phyloP scores from a whole-genome alignment of 352 stramenopile genomes.

The Phytophthora capsici region DNA sequence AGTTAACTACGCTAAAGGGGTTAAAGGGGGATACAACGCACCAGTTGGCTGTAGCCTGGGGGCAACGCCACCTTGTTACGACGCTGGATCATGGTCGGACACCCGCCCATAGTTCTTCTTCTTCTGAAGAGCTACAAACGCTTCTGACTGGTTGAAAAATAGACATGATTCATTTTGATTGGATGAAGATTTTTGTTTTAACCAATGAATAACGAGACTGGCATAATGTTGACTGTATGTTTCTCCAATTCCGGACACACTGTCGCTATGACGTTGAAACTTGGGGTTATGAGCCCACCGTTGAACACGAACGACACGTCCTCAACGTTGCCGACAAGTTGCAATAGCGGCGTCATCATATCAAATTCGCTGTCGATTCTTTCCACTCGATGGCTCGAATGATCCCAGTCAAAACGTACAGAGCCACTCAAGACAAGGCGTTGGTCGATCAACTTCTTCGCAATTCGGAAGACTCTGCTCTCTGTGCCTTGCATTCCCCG shows the following conservation, averaged over 20 bases:
- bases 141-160: constrained; percentile 1
- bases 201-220: background rate
- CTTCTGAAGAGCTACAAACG: constrained; percentile 1
- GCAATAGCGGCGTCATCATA: background rate
- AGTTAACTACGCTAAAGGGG: background rate
- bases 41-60: constrained; percentile 93
- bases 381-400: background rate
- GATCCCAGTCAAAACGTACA: constrained; percentile 6
- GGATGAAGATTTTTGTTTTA: background rate
- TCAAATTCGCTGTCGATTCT: background rate
- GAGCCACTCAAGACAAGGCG: background rate
- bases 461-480: background rate
- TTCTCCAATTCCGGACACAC: background rate
- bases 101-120: constrained; percentile 42
- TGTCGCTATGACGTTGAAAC: background rate
- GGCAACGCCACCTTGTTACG: constrained; percentile 84
- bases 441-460: background rate
- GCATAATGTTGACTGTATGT: constrained; percentile 27
- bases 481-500: background rate
- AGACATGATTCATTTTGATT: constrained; percentile 1
- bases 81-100: constrained; percentile 65
- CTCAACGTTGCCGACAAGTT: background rate
- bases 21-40: constrained; percentile 28
- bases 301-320: constrained; percentile 4
- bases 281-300: background rate